phyloP scores from a whole-genome alignment of 116 monocot genomes.

The Trichopus zeylanicus region DNA sequence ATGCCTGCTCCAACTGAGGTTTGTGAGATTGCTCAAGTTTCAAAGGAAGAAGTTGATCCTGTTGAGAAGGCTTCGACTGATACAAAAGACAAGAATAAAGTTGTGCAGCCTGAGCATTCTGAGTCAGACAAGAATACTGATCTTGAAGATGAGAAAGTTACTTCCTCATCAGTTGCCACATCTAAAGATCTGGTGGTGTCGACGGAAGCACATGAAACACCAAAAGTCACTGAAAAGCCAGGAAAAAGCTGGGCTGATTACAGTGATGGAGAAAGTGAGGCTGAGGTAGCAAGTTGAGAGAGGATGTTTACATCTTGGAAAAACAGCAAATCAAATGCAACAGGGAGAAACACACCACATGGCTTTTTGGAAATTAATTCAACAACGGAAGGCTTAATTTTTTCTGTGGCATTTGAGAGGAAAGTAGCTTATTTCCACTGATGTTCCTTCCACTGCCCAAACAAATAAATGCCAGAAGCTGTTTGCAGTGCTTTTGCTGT shows the following conservation, averaged over 20 bases:
- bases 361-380: background rate
- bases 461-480: background rate
- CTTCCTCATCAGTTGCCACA: background rate
- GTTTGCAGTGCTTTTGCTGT: slow-evolving; percentile 2
- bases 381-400: background rate
- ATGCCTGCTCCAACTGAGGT: slow-evolving; percentile 12
- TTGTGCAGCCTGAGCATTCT: slow-evolving; percentile 8
- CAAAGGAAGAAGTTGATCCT: slow-evolving; percentile 13
- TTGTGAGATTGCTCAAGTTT: slow-evolving; percentile 19
- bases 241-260: slow-evolving; percentile 60
- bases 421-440: background rate
- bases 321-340: background rate
- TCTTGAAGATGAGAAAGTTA: slow-evolving; percentile 13
- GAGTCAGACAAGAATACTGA: slow-evolving; percentile 13
- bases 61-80: slow-evolving; percentile 3
- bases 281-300: slow-evolving; percentile 32
- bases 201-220: slow-evolving; percentile 9
- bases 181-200: slow-evolving; percentile 11
- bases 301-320: background rate
- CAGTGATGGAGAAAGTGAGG: slow-evolving; percentile 59
- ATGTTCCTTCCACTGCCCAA: background rate
- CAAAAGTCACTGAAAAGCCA: slow-evolving; percentile 13
- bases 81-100: slow-evolving; percentile 6
- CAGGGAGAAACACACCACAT: background rate
- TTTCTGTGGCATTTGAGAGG: background rate